Percentiles rank a stretch among this genome's conserved stretches.
Conservation (phyloP, 345 rosid species). For the Eucalyptus polybractea region DNA sequence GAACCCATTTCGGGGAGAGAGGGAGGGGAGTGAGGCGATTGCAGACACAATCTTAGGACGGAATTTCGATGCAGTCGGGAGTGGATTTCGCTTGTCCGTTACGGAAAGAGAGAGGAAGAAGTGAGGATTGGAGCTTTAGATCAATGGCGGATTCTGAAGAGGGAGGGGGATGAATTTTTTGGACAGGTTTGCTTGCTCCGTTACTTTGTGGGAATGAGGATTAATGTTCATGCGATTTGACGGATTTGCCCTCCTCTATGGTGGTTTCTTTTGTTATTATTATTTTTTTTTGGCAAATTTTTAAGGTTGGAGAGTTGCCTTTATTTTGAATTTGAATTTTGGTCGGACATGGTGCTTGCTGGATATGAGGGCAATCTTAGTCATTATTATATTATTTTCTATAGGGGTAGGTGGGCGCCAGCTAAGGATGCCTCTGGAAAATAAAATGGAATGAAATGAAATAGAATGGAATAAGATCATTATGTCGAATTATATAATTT, state of each 20-base stretch:
- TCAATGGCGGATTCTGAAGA: neutral
- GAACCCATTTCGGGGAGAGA: slow-evolving; percentile 25
- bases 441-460: neutral
- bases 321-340: neutral
- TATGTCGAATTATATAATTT: neutral
- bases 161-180: neutral
- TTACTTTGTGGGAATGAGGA: neutral
- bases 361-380: neutral
- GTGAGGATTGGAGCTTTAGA: neutral
- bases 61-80: neutral
- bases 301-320: neutral
- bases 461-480: neutral
- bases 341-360: neutral
- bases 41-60: neutral
- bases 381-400: neutral
- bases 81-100: neutral
- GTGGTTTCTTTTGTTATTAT: neutral
- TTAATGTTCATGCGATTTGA: neutral
- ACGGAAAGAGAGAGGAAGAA: neutral
- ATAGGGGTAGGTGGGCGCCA: neutral
- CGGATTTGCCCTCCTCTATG: neutral
- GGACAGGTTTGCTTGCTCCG: neutral
- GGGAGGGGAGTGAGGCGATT: neutral
- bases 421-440: neutral
- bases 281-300: neutral